Conservation (phyloP, 495 filamentous ascomycete species). For the Tuber borchii region DNA sequence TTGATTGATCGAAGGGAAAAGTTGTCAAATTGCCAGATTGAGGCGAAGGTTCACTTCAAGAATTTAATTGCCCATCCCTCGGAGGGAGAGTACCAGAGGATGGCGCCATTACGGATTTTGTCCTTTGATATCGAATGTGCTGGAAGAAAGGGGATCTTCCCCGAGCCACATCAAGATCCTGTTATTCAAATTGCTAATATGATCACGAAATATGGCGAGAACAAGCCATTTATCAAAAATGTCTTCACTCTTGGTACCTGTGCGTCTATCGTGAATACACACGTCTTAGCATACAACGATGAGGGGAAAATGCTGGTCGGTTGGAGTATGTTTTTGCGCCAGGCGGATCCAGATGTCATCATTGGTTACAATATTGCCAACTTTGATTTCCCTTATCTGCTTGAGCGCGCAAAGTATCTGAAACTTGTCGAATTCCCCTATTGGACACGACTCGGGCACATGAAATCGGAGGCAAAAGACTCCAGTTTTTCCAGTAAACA, state of each 20-base stretch:
- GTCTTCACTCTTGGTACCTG: conserved; percentile 91
- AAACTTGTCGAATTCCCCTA: conserved; percentile 69
- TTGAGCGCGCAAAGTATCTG: conserved; percentile 80
- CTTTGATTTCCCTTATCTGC: conserved; percentile 96
- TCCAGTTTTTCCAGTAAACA: conserved; percentile 95
- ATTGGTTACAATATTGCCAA: conserved; percentile 99
- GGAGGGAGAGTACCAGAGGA: conserved; percentile 96
- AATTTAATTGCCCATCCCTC: conserved; percentile 81
- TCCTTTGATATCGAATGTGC: conserved; percentile 99
- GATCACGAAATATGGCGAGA: conserved; percentile 92
- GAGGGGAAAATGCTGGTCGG: conserved; percentile 80
- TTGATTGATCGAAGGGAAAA: conserved; percentile 55
- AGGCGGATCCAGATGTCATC: conserved; percentile 94
- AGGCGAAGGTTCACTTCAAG: conserved; percentile 71
- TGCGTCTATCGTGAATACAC: conserved; percentile 87
- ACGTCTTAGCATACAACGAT: conserved; percentile 71
- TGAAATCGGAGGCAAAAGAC: conserved; percentile 61
- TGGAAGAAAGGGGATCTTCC: conserved; percentile 94
- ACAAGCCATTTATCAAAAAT: conserved; percentile 91
- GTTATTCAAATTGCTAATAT: conserved; percentile 98
- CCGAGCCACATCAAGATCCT: conserved; percentile 80
- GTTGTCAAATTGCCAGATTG: conserved; percentile 91
- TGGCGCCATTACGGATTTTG: conserved; percentile 86
- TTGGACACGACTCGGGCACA: conserved; percentile 68
- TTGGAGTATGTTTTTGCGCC: conserved; percentile 83